Evolutionary conservation across 73 alveolate species (phyloP).

Genomic region (Uronychia binucleata): DNA sequence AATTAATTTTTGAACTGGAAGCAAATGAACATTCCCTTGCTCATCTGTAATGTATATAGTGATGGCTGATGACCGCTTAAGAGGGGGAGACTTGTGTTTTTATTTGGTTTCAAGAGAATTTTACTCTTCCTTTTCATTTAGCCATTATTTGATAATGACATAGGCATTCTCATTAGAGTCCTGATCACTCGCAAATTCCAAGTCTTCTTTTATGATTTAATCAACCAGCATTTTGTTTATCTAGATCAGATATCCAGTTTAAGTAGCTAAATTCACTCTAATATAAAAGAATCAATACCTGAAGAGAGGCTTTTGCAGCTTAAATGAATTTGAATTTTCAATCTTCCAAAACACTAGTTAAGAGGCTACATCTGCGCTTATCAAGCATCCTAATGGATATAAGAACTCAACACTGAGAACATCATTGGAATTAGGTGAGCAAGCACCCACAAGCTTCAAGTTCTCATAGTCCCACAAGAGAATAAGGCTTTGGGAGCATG

Average conservation of each 20-base stretch:
- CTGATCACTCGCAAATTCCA: neutral
- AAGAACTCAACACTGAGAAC: constrained; percentile 27
- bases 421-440: constrained; percentile 34
- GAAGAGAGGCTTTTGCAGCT: too few relatives aligned
- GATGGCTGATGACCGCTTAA: neutral
- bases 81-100: too few relatives aligned
- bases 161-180: neutral
- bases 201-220: neutral
- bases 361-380: too few relatives aligned
- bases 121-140: neutral
- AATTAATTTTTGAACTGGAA: constrained; percentile 5
- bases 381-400: constrained; percentile 53
- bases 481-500: constrained; percentile 37
- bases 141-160: neutral
- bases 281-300: too few relatives aligned
- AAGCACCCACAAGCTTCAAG: constrained; percentile 39
- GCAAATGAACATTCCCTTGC: neutral
- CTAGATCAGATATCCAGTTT: too few relatives aligned
- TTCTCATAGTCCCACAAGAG: constrained; percentile 49
- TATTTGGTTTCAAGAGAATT: too few relatives aligned
- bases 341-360: too few relatives aligned
- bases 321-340: too few relatives aligned
- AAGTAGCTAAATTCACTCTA: too few relatives aligned
- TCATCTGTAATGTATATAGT: constrained; percentile 5
- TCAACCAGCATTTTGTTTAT: neutral